Percentiles rank a stretch among this genome's conserved stretches.
Evolutionary conservation across 306 rosid species (phyloP).

Genomic region (Cucurbita ficifolia): DNA sequence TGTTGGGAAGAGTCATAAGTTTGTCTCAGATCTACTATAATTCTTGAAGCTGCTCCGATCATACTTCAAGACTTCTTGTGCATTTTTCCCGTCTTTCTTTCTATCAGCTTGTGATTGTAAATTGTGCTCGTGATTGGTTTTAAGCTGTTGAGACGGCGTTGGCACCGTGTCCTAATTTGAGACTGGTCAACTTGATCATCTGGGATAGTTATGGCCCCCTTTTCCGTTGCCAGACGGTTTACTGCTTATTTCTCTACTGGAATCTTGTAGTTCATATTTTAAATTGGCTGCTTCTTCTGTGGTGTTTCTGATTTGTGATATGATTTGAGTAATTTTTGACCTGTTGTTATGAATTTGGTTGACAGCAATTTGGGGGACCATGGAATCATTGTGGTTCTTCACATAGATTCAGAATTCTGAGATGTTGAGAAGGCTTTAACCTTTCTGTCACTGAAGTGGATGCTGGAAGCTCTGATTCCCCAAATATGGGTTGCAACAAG

Average conservation of each 20-base stretch:
- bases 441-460: constrained; percentile 10
- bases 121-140: background rate
- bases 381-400: background rate
- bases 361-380: background rate
- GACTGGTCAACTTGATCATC: background rate
- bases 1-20: constrained; percentile 4
- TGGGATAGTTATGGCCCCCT: background rate
- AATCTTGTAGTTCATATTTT: too few relatives aligned
- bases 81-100: background rate
- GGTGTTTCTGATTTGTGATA: background rate
- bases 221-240: background rate
- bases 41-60: constrained; percentile 8
- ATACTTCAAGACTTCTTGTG: background rate
- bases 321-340: background rate
- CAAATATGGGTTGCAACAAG: constrained; percentile 45
- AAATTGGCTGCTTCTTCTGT: background rate
- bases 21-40: constrained; percentile 11
- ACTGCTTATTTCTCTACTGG: too few relatives aligned
- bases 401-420: background rate
- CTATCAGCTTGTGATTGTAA: background rate
- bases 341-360: background rate
- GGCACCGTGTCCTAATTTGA: background rate
- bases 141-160: background rate
- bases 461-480: constrained; percentile 17
- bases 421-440: constrained; percentile 11